Evolutionary conservation across 2,329 filamentous ascomycete genomes (phyloP), one percentile per base, ranked within the genome.

Genomic region (Penicillium sclerotiorum): DNA sequence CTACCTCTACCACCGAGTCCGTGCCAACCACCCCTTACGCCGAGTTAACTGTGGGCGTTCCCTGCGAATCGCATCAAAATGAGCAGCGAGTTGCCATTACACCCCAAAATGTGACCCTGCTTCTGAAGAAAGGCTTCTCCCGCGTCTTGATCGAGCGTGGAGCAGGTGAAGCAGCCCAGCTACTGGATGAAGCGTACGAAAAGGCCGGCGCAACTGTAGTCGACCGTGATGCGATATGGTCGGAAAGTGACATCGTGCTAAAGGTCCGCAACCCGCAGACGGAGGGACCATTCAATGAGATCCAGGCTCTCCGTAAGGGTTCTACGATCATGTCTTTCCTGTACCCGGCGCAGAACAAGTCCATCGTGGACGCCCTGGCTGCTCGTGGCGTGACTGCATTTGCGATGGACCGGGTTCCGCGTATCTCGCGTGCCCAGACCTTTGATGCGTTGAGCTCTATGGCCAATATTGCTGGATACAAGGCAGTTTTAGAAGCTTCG

Each of bases 381-480:
- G 77, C 79, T 30, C 83, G 83, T 41, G 86, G 87, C 22, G 84
- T 86, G 2, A 95, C 89, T 1, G 77, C 83, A 13, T 94, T 96
- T 66, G 90, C 91, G 18, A 95, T 96, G 90, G 91, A 96, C 66
- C 87, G 92, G 84, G 87, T 96, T 45, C 91, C 91, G 13, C 85
- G 91, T 33, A 95, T 95, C 60, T 95, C 90, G 1, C 83, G 91
- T 39, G 90, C 91, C 1, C 91, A 95, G 67, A 85, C 89, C 0
- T 95, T 95, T 62, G 90, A 95, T 71, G 90, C 90, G 1, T 78
- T 95, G 44, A 91, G 89, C 69, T 94, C 89, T 8, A 95, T 95
- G 91, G 90, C 91, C 52, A 95, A 95, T 62, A 95, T 95, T 73
- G 89, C 90, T 18, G 91, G 91, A 0, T 96, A 96, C 74, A 95